These are phyloP conservation scores for Neurospora sp. DNA, from an alignment of 495 filamentous ascomycete genomes.

Conservation along the genomic window DNA sequence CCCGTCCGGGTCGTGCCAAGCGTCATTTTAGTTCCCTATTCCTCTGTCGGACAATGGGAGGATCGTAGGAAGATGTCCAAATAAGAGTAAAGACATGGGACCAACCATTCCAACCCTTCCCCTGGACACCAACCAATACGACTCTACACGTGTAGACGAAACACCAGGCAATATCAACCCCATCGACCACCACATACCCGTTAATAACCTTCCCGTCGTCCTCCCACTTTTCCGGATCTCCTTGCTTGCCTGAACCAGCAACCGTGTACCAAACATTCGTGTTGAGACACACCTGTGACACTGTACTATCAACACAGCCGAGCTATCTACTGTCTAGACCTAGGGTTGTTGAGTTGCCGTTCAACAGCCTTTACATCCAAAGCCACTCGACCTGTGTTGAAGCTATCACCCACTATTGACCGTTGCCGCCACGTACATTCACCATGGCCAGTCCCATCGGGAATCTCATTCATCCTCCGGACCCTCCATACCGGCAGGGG, in stretches of 20 bases:
- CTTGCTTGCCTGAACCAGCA: not conserved
- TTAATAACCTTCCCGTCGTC: not conserved
- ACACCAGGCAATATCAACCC: not conserved
- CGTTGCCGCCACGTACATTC: not conserved
- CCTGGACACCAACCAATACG: not conserved
- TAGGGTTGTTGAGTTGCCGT: not conserved
- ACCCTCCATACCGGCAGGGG: not conserved
- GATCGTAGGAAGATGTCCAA: not conserved
- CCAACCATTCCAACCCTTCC: not conserved
- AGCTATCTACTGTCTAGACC: not conserved
- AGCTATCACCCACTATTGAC: not conserved
- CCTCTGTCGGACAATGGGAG: not conserved
- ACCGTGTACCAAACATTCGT: not conserved
- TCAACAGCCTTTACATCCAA: not conserved
- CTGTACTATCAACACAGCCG: not conserved
- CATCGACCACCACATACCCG: not conserved
- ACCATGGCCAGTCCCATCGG: conserved; percentile 21
- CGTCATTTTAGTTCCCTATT: not conserved
- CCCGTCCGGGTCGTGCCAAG: not conserved
- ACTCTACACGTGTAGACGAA: not conserved
- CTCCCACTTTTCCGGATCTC: not conserved
- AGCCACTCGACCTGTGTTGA: not conserved
- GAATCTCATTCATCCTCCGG: conserved; percentile 14
- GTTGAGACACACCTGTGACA: not conserved
- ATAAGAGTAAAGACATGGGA: not conserved